phyloP scores from a whole-genome alignment of 768 basidiomycete genomes.

The Mycena floridula region DNA sequence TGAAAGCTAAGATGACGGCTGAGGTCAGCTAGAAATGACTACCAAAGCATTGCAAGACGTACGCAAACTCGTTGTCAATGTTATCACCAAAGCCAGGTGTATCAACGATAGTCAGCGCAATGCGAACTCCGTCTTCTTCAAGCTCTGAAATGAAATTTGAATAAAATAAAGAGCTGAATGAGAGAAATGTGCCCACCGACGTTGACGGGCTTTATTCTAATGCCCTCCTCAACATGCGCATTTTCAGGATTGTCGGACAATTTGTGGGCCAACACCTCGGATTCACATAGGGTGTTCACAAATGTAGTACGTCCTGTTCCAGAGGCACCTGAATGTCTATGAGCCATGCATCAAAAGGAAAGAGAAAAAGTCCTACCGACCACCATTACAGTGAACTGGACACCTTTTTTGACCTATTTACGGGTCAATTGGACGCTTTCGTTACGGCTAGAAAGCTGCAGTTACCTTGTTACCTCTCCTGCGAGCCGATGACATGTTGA shows the following conservation, averaged over 20 bases:
- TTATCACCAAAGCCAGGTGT: constrained; percentile 99
- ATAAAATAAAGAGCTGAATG: constrained; percentile 1
- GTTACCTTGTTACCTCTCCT: constrained; percentile 87
- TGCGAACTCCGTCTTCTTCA: constrained; percentile 97
- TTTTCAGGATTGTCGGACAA: constrained; percentile 75
- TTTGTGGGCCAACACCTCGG: constrained; percentile 86
- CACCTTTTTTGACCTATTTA: constrained; percentile 99
- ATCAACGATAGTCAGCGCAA: constrained; percentile 96
- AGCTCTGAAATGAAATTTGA: constrained; percentile 53
- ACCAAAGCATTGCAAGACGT: constrained; percentile 30
- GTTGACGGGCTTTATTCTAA: constrained; percentile 90
- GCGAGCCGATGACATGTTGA: constrained; percentile 77
- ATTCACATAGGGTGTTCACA: constrained; percentile 98
- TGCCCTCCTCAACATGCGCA: constrained; percentile 92
- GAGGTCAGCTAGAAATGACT: constrained; percentile 4
- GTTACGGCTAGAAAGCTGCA: too few relatives aligned
- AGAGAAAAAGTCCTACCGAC: constrained; percentile 62
- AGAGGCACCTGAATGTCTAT: constrained; percentile 68
- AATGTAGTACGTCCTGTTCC: constrained; percentile 98
- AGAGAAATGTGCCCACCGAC: constrained; percentile 57
- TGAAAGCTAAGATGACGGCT: constrained; percentile 60
- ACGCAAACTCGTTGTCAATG: constrained; percentile 99
- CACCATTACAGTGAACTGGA: constrained; percentile 97
- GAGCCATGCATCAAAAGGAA: constrained; percentile 15
- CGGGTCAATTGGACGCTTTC: too few relatives aligned